phyloP scores from a whole-genome alignment of 805 yeast species.

The Jamesozyma rosinii region DNA sequence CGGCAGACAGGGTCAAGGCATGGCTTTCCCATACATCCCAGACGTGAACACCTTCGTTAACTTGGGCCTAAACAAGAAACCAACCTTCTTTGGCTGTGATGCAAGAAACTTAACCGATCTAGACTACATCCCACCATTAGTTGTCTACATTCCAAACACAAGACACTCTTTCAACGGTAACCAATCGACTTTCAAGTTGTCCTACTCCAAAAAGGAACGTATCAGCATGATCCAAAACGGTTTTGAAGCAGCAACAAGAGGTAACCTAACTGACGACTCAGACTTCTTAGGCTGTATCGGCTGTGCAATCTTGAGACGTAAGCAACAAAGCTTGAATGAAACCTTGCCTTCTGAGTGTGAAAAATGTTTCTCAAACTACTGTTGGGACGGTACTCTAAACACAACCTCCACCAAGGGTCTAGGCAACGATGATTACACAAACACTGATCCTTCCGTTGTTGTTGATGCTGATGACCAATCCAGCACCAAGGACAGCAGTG shows the following conservation, averaged over 20 bases:
- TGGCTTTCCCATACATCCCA: constrained; percentile 76
- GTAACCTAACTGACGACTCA: constrained; percentile 55
- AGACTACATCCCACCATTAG: constrained; percentile 54
- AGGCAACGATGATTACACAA: constrained; percentile 8
- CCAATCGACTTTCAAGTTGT: constrained; percentile 61
- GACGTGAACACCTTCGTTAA: constrained; percentile 51
- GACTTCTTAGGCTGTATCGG: constrained; percentile 70
- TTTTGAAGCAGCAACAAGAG: constrained; percentile 56
- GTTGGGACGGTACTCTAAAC: constrained; percentile 54
- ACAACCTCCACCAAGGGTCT: constrained; percentile 17
- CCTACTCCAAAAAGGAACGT: constrained; percentile 50
- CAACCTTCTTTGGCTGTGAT: constrained; percentile 80
- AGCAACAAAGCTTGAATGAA: constrained; percentile 56
- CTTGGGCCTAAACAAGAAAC: constrained; percentile 53
- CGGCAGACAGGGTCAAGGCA: constrained; percentile 41
- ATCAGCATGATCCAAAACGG: constrained; percentile 61
- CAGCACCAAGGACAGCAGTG: constrained; percentile 7
- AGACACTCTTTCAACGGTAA: constrained; percentile 59
- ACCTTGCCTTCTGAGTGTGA: constrained; percentile 59
- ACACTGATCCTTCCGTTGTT: constrained; percentile 1
- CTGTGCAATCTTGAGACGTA: constrained; percentile 75
- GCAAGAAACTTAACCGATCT: constrained; percentile 50
- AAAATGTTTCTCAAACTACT: constrained; percentile 59
- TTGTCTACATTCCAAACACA: constrained; percentile 69
- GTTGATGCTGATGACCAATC: constrained; percentile 3